Base-by-base conservation (phyloP, 2,329 filamentous ascomycete genomes). In the Didymella pomorum region DNA sequence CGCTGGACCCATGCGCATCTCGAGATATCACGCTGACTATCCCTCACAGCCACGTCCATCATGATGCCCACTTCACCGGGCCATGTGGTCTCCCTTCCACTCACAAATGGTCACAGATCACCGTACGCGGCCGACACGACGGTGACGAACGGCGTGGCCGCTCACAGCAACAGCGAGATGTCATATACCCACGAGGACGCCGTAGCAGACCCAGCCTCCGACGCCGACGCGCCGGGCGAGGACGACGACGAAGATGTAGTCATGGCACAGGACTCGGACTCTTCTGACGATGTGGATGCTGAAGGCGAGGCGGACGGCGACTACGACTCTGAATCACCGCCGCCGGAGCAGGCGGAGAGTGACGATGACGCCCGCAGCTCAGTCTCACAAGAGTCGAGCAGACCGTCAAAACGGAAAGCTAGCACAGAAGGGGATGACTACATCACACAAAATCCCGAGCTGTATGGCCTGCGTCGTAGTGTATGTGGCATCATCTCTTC, bases 391-490 rank as follows among this genome's bases (percentile, higher is more conserved):
- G 88, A 89, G 69, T 91, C 89, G 42, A 84, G 84, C 63, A 84
- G 87, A 72, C 85, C 61, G 20, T 62, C 57, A 48, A 97, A 97
- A 83, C 89, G 93, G 65, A 87, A 83, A 69, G 75, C 76, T 76
- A 83, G 73, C 75, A 78, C 86, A 35, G 87, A 89, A 50, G 91
- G 95, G 69, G 91, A 95, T 69, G 89, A 95, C 58, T 93, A 88
- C 73, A 97, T 98, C 69, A 86, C 89, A 70, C 90, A 92, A 72
- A 96, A 99, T 71, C 95, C 95, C 43, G 93, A 97, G 79, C 83
- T 99, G 9, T 99, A 98, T 81, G 95, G 95, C 46, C 83, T 99
- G 67, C 88, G 95, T 69, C 87, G 95, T 80, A 99, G 95, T 81
- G 93, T 95, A 88, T 63, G 90, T 79, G 58, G 41, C 55, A 63